phyloP scores from a whole-genome alignment of 495 filamentous ascomycete genomes.

The Hypomontagnella monticulosa region DNA sequence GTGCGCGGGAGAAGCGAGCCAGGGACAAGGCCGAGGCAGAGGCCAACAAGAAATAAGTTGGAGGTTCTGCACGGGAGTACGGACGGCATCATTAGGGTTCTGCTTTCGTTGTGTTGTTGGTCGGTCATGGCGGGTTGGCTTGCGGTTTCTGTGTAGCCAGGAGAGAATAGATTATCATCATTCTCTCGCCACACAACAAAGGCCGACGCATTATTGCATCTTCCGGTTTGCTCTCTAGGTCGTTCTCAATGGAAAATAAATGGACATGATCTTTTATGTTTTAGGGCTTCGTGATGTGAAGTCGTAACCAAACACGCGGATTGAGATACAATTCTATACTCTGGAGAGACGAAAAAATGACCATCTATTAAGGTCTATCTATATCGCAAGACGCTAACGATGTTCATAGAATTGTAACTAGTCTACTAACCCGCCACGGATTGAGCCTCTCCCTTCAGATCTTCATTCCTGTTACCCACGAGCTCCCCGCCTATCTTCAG shows the following conservation, averaged over 20 bases:
- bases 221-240: constrained; percentile 48
- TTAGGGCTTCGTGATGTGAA: constrained; percentile 23
- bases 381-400: neutral
- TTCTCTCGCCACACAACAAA: constrained; percentile 34
- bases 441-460: neutral
- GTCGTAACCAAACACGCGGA: neutral
- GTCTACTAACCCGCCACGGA: neutral
- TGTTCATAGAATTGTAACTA: neutral
- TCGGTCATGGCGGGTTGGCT: constrained; percentile 48
- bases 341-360: neutral
- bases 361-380: constrained; percentile 13
- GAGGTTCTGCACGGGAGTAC: constrained; percentile 46
- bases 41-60: constrained; percentile 90
- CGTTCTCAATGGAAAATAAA: constrained; percentile 50
- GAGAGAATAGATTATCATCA: constrained; percentile 33
- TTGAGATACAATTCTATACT: neutral
- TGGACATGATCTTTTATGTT: constrained; percentile 36
- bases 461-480: constrained; percentile 33
- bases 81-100: constrained; percentile 54
- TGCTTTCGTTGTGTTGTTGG: constrained; percentile 55
- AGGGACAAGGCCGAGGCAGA: constrained; percentile 91
- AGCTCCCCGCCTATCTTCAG: constrained; percentile 50
- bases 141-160: constrained; percentile 41
- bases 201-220: constrained; percentile 46
- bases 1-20: constrained; percentile 90